Percentiles rank a stretch among this genome's conserved stretches.
Evolutionary conservation across 1,139 yeast species (phyloP).

Genomic region (Candida glucosophila): DNA sequence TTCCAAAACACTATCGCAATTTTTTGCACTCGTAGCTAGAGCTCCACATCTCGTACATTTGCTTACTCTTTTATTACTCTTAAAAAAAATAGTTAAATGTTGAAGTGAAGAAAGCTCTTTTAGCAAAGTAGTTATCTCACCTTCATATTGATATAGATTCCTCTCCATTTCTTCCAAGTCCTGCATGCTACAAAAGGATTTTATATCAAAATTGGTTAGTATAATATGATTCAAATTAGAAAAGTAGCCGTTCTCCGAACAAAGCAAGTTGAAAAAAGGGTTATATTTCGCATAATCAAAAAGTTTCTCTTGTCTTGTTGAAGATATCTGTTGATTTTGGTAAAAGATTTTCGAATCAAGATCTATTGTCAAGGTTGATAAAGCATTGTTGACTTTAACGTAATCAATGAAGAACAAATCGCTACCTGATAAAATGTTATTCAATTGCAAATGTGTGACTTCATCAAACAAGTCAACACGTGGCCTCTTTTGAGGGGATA

Average conservation of each 20-base stretch:
- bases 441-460: constrained; percentile 26
- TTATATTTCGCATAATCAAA: constrained; percentile 32
- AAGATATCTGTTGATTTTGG: constrained; percentile 7
- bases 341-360: constrained; percentile 43
- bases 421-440: constrained; percentile 27
- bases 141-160: constrained; percentile 4
- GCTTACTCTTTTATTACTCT: constrained; percentile 11
- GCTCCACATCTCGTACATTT: constrained; percentile 33
- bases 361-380: constrained; percentile 34
- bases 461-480: constrained; percentile 25
- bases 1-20: no score
- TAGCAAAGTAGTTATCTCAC: constrained; percentile 23
- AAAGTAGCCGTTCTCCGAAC: constrained; percentile 31
- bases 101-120: constrained; percentile 18
- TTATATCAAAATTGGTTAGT: constrained; percentile 26
- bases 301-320: constrained; percentile 5
- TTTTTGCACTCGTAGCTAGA: no score
- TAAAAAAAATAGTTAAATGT: constrained; percentile 16
- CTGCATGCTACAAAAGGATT: no score
- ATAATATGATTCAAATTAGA: constrained; percentile 16
- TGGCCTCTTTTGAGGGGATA: constrained; percentile 7
- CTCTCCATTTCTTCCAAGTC: constrained; percentile 1
- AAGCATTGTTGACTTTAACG: constrained; percentile 15
- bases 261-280: constrained; percentile 34
- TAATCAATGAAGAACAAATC: constrained; percentile 45